These are phyloP conservation scores for Pseudozyma sp. DNA, from an alignment of 1,284 basidiomycete genomes.

Conservation along the genomic window DNA sequence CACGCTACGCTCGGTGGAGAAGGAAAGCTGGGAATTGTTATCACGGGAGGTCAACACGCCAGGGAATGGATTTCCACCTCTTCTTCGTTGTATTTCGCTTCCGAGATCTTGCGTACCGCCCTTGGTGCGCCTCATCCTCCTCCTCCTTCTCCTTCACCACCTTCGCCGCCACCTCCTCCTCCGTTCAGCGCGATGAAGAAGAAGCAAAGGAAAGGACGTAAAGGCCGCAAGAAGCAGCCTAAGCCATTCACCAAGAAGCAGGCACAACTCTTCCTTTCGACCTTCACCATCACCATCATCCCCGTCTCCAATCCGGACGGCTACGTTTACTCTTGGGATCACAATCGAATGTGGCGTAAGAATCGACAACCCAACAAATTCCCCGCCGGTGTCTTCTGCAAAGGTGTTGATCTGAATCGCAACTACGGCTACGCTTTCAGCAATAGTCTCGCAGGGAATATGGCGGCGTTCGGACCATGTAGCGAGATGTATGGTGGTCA, in stretches of 20 bases:
- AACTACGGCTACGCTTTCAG: conserved; percentile 75
- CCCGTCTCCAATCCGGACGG: conserved; percentile 87
- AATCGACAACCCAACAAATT: conserved; percentile 74
- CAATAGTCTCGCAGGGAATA: conserved; percentile 72
- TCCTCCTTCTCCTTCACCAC: not conserved
- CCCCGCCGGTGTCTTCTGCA: conserved; percentile 70
- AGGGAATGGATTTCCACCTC: conserved; percentile 81
- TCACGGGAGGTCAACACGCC: conserved; percentile 40
- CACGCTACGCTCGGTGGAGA: not conserved
- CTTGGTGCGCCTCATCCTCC: conserved; percentile 6
- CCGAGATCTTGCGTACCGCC: conserved; percentile 25
- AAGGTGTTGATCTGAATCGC: conserved; percentile 79
- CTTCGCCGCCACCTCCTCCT: not conserved
- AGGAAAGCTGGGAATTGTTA: conserved; percentile 32
- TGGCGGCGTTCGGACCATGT: conserved; percentile 16
- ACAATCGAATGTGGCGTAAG: conserved; percentile 84
- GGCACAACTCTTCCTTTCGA: conserved; percentile 72
- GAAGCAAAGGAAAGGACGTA: conserved; percentile 9
- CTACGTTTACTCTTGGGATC: conserved; percentile 77
- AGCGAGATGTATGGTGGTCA: conserved; percentile 46
- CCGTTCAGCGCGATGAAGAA: not conserved
- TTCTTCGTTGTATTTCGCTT: conserved; percentile 76
- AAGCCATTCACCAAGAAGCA: conserved; percentile 19
- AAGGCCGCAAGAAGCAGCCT: conserved; percentile 6
- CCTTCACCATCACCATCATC: conserved; percentile 80